Base-by-base conservation (phyloP, 148 eudicot species). In the Cornus florida region DNA sequence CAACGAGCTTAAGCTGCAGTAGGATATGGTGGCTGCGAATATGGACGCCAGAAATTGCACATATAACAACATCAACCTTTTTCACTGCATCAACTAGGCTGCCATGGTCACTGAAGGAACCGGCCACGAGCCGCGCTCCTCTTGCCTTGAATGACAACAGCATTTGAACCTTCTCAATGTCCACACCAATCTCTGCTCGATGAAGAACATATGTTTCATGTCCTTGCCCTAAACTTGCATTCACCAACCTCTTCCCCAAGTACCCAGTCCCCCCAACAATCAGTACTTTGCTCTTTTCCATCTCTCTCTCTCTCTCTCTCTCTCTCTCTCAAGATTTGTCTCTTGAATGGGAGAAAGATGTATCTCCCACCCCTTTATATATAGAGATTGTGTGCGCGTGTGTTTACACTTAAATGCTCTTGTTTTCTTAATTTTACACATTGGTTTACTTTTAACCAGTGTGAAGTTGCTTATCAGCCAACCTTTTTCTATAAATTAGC, bases 201-300 rank as follows among this genome's bases (percentile, higher is more conserved):
- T 62, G 81, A 1, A 92, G 87, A 32, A 92, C 81, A 74, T 83
- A 90, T 10, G 94, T 92, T 62, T 87, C 86, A 75, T 92, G 91
- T 7, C 89, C 91, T 80, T 84, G 75, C 50, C 23, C 82, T 74
- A 93, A 72, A 77, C 92, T 79, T 46, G 90, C 92, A 76, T 70
- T 89, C 7, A 89, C 91, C 10, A 91, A 72, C 73, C 90, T 89
- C 77, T 66, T 88, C 0, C 94, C 92, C 35, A 89, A 53, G 77
- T 86, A 88, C 50, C 92, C 94, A n/a, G 94, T 91, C 1, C 92
- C 94, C 77, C 94, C 94, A 8, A 91, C 86, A 24, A 91, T 83
- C 41, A 91, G 73, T 39, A 88, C 90, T 79, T 85, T 89, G 87
- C 90, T 85, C 80, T 88, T 93, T 12, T 28, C 89, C 95, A 89